A percentile compares a stretch with the other conserved stretches of the same genome.
Evolutionary conservation across 345 rosid species (phyloP).

Genomic region (Bruguiera gymnorhiza): DNA sequence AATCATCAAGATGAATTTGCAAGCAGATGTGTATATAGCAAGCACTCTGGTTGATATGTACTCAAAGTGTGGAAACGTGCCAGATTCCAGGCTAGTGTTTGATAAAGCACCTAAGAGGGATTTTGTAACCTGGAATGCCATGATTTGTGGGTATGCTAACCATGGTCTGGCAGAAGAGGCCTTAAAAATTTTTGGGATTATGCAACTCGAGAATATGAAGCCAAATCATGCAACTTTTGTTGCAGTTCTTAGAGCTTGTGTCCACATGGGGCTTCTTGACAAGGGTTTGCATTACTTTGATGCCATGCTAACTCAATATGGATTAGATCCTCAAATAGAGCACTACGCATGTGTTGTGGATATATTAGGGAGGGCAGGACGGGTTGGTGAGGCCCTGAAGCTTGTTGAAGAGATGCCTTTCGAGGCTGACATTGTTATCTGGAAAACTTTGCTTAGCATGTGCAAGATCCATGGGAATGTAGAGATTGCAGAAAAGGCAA

Average conservation of each 20-base stretch:
- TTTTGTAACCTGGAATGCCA: slow-evolving; percentile 88
- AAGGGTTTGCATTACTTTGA: slow-evolving; percentile 62
- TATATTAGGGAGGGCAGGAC: slow-evolving; percentile 80
- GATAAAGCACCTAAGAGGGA: slow-evolving; percentile 63
- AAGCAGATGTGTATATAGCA: slow-evolving; percentile 65
- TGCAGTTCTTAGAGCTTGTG: slow-evolving; percentile 91
- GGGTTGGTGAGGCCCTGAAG: slow-evolving; percentile 48
- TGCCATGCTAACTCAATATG: slow-evolving; percentile 52
- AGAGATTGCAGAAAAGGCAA: slow-evolving; percentile 72
- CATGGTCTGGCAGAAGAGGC: slow-evolving; percentile 87
- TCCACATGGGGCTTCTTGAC: slow-evolving; percentile 68
- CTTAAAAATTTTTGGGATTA: slow-evolving; percentile 50
- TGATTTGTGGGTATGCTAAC: slow-evolving; percentile 85
- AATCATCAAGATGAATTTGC: slow-evolving; percentile 67
- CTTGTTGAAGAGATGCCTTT: slow-evolving; percentile 70
- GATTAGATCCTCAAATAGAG: slow-evolving; percentile 70
- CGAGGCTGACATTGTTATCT: slow-evolving; percentile 71
- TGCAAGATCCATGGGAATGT: slow-evolving; percentile 72
- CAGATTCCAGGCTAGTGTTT: slow-evolving; percentile 63
- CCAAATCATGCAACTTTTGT: slow-evolving; percentile 85
- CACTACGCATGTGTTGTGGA: slow-evolving; percentile 94
- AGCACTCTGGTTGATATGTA: slow-evolving; percentile 97
- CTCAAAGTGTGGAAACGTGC: slow-evolving; percentile 85
- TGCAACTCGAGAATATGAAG: slow-evolving; percentile 49
- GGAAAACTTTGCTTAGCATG: slow-evolving; percentile 78